These are phyloP conservation scores for Hericium erinaceus DNA, from an alignment of 768 basidiomycete genomes.

Conservation along the genomic window DNA sequence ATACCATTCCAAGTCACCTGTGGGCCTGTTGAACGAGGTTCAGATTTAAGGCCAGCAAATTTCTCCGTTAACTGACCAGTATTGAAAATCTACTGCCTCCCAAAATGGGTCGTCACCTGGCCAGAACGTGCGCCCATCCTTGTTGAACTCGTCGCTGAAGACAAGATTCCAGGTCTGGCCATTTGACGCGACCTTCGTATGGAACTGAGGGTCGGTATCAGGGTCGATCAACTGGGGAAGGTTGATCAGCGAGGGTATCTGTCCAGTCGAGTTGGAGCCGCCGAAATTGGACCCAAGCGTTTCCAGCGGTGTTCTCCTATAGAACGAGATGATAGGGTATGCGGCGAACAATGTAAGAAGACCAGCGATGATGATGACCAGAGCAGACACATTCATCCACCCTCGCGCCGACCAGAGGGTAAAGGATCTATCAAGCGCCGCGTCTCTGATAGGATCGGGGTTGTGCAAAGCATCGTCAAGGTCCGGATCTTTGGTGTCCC, in stretches of 20 bases:
- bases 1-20: conserved; percentile 82
- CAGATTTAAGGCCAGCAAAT: not conserved
- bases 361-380: conserved; percentile 57
- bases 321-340: conserved; percentile 73
- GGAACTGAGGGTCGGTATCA: conserved; percentile 56
- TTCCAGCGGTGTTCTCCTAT: conserved; percentile 18
- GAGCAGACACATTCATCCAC: conserved; percentile 68
- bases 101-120: conserved; percentile 76
- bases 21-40: conserved; percentile 31
- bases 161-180: conserved; percentile 75
- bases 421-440: conserved; percentile 47
- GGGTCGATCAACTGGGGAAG: conserved; percentile 66
- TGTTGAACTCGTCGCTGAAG: conserved; percentile 84
- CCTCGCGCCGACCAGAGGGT: conserved; percentile 77
- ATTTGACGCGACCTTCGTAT: conserved; percentile 57
- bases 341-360: conserved; percentile 79
- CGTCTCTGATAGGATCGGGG: conserved; percentile 69
- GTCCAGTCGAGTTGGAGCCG: conserved; percentile 79
- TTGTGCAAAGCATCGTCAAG: conserved; percentile 88
- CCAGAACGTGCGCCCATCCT: conserved; percentile 63
- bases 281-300: conserved; percentile 71
- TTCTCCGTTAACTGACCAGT: conserved; percentile 42
- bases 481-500: conserved; percentile 77
- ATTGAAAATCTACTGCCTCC: conserved; percentile 84
- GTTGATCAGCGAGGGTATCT: conserved; percentile 68